These are phyloP conservation scores for Penicillium occitanis DNA, from an alignment of 2,329 filamentous ascomycete genomes.

Conservation along the genomic window DNA sequence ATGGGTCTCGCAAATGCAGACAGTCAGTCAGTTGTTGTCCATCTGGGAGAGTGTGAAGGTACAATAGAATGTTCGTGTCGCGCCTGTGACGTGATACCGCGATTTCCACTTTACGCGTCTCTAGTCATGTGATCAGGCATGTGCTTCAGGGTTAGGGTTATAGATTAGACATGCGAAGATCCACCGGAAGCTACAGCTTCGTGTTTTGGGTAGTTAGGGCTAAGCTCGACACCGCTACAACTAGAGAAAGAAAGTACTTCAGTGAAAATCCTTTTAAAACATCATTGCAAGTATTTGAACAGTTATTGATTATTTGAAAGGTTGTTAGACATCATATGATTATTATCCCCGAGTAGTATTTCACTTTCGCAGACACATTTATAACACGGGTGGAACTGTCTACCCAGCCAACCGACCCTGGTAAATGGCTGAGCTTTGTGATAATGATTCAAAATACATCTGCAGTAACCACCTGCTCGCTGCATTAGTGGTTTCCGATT, in stretches of 20 bases:
- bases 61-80: constrained; percentile 10
- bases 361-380: background rate
- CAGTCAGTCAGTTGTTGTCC: background rate
- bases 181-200: background rate
- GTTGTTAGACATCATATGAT: background rate
- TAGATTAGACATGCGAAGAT: background rate
- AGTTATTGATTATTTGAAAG: background rate
- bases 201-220: background rate
- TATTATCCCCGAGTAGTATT: background rate
- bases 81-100: constrained; percentile 18
- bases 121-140: background rate
- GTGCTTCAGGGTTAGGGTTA: background rate
- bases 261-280: background rate
- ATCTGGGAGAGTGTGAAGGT: background rate
- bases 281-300: background rate
- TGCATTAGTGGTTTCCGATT: too few species aligned
- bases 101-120: constrained; percentile 14
- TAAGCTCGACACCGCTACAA: background rate
- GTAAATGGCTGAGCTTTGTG: background rate
- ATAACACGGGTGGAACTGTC: background rate
- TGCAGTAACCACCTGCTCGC: too few species aligned
- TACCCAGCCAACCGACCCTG: background rate
- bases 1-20: background rate
- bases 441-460: too few species aligned
- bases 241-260: background rate